These are phyloP conservation scores for Vicia sativa DNA, from an alignment of 306 rosid species.

Conservation along the genomic window DNA sequence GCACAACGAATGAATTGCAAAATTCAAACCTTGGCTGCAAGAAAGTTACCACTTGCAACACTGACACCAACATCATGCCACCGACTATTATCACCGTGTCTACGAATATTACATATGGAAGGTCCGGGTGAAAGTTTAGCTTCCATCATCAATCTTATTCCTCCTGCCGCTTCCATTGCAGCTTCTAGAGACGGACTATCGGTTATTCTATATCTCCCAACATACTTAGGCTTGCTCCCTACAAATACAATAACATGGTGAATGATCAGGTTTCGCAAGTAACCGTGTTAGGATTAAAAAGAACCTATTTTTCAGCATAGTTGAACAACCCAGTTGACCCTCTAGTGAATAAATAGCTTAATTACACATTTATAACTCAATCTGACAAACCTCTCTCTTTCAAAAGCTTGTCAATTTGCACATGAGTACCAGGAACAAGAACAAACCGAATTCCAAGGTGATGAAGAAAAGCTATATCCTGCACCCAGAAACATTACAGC, in stretches of 20 bases:
- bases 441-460: slow-evolving; percentile 90
- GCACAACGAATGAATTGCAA: slow-evolving; percentile 18
- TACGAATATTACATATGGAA: slow-evolving; percentile 83
- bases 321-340: slow-evolving; percentile 9
- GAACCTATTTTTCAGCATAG: not conserved
- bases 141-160: slow-evolving; percentile 77
- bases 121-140: slow-evolving; percentile 99
- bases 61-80: slow-evolving; percentile 94
- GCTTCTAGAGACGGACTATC: slow-evolving; percentile 76
- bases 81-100: slow-evolving; percentile 93
- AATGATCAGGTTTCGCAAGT: not conserved
- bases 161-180: slow-evolving; percentile 95
- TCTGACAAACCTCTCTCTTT: slow-evolving; percentile 69
- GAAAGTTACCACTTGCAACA: slow-evolving; percentile 96
- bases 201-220: slow-evolving; percentile 86
- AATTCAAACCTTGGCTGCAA: slow-evolving; percentile 86
- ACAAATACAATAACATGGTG: slow-evolving; percentile 44
- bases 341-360: not conserved
- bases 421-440: slow-evolving; percentile 90
- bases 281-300: not conserved
- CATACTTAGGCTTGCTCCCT: slow-evolving; percentile 77
- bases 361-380: not conserved
- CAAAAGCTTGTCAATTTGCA: slow-evolving; percentile 82
- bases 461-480: slow-evolving; percentile 98
- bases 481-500: slow-evolving; percentile 37